Conservation (phyloP, 176 grass and related monocot genomes). For the Ensete ventricosum region DNA sequence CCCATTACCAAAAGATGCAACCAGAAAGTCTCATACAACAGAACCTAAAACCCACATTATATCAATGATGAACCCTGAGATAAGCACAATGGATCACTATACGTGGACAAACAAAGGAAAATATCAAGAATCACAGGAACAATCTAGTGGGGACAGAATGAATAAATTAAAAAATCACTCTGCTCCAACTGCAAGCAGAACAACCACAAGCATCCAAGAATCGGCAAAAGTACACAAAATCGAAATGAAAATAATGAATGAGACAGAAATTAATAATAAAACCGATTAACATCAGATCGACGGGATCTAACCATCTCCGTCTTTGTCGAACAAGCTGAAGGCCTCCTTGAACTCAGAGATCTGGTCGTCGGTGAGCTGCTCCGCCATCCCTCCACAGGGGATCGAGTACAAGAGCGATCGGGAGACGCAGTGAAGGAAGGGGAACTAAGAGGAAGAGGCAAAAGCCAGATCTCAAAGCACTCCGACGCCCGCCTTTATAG, state of each 20-base stretch:
- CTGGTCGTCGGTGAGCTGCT: not conserved
- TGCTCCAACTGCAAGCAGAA: too few relatives aligned
- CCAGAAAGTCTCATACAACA: too few relatives aligned
- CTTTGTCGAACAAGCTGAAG: conserved; percentile 9
- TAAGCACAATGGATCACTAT: too few relatives aligned
- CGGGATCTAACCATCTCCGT: conserved; percentile 2
- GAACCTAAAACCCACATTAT: too few relatives aligned
- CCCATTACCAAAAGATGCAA: too few relatives aligned
- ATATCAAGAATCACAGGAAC: too few relatives aligned
- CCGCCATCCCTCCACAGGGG: not conserved
- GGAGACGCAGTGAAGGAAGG: not conserved
- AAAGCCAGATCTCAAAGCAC: not conserved
- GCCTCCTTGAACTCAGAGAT: conserved; percentile 14
- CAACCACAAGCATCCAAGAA: too few relatives aligned
- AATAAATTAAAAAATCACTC: too few relatives aligned
- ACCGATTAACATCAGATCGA: not conserved
- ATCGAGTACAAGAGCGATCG: not conserved
- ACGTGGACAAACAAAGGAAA: too few relatives aligned
- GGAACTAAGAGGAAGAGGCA: not conserved
- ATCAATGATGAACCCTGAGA: too few relatives aligned
- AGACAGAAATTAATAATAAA: not conserved
- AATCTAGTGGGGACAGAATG: too few relatives aligned
- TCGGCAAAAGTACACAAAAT: too few relatives aligned
- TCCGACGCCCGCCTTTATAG: not conserved
- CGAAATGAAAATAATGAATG: not conserved